A percentile compares a stretch with the other conserved stretches of the same genome.
phyloP scores from a whole-genome alignment of 352 stramenopile genomes.

The Phytophthora pisi region DNA sequence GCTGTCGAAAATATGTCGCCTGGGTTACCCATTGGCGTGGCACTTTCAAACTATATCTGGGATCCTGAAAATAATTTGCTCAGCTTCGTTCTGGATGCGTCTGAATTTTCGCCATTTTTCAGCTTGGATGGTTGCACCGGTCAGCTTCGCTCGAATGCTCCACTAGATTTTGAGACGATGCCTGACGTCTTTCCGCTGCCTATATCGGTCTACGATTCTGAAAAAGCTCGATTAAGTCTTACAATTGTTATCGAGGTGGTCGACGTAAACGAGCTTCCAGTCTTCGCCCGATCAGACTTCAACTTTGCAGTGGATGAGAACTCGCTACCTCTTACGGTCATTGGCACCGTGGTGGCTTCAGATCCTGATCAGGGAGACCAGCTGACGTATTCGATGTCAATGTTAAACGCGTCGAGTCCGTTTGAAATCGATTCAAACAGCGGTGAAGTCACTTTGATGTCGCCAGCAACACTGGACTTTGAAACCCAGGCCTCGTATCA shows the following conservation, averaged over 20 bases:
- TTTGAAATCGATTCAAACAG: slow-evolving; percentile 20
- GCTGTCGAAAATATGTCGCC: slow-evolving; percentile 20
- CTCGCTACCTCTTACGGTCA: not conserved
- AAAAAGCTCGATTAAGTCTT: slow-evolving; percentile 9
- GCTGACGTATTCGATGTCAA: slow-evolving; percentile 15
- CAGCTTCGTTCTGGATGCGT: slow-evolving; percentile 46
- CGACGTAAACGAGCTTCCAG: slow-evolving; percentile 31
- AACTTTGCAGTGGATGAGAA: slow-evolving; percentile 25
- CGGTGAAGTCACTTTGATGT: slow-evolving; percentile 8
- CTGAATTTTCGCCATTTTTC: slow-evolving; percentile 52
- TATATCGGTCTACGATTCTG: slow-evolving; percentile 29
- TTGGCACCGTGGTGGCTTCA: slow-evolving; percentile 17
- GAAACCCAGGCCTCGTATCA: slow-evolving; percentile 18
- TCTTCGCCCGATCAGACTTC: slow-evolving; percentile 18
- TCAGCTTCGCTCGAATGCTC: slow-evolving; percentile 41
- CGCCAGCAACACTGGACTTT: slow-evolving; percentile 14
- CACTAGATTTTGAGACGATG: slow-evolving; percentile 49
- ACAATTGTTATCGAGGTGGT: slow-evolving; percentile 12
- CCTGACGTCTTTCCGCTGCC: slow-evolving; percentile 5
- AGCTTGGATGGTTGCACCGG: slow-evolving; percentile 53
- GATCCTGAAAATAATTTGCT: slow-evolving; percentile 65
- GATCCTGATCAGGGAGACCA: slow-evolving; percentile 21
- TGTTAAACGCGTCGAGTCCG: not conserved
- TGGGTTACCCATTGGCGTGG: slow-evolving; percentile 29
- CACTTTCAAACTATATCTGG: slow-evolving; percentile 43